Evolutionary conservation across 2,329 filamentous ascomycete species (phyloP), one percentile per base, ranked within the genome.

Genomic region (Colletotrichum sublineola): DNA sequence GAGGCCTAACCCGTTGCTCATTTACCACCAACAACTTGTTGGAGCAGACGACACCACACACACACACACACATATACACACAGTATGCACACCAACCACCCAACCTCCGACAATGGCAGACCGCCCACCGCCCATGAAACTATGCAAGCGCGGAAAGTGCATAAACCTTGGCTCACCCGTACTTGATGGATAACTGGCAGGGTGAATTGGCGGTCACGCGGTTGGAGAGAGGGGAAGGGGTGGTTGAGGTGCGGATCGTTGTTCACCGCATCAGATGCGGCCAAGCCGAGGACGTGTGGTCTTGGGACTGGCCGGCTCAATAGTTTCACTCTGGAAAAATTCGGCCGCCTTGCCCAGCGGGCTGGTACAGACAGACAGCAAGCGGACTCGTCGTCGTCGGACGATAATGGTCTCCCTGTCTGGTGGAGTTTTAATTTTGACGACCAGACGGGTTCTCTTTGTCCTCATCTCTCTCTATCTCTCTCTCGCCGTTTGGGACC

Each of bases 191-290:
- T 63, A 15, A 18, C n/a, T 29, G 29, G 20, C 18, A 15, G 29
- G 29, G 24, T 29, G 24, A 18, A 67, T 36, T 57, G 46, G 64
- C 64, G 69, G 65, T 71, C 69, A 71, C 57, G 31, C 60, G 6
- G n/a, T 29, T 38, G 20, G 14, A 42, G 31, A 9, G 4, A 9
- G 7, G 44, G 18, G 18, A 20, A 8, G 42, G 2, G 40, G 14
- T 3, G 53, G 62, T 38, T 48, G 57, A n/a, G n/a, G 20, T 50
- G 18, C 69, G 69, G 58, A 69, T 44, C 60, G 44, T 48, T 48
- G 11, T 46, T 72, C 69, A 72, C 69, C 69, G 69, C 69, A 62
- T 24, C 62, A 53, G 12, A 60, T 64, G 66, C 69, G 69, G 69
- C 69, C 65, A 69, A 69, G 66, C 69, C 69, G 69, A 72, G 12